phyloP scores from a whole-genome alignment of 176 grass and related monocot genomes.

The Otatea glauca region DNA sequence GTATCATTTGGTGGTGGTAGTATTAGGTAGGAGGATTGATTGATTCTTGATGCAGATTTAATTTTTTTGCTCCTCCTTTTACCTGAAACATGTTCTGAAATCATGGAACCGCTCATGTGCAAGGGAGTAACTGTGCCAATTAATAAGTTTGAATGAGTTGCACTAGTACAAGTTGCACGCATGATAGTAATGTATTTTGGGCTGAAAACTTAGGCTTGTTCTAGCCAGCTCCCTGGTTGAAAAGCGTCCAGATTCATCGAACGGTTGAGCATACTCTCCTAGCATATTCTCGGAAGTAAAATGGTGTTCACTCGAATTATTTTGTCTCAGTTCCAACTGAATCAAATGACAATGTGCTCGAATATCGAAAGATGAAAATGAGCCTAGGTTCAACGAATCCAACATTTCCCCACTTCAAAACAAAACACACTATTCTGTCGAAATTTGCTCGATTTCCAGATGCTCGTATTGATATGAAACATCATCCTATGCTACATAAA shows the following conservation, averaged over 20 bases:
- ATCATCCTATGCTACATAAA: not conserved
- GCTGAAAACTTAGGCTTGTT: not conserved
- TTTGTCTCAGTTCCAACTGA: not conserved
- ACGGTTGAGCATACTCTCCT: not conserved
- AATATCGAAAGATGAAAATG: not conserved
- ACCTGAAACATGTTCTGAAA: conserved; percentile 2
- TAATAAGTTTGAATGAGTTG: conserved; percentile 19
- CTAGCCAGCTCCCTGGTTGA: not conserved
- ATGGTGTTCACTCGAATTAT: not conserved
- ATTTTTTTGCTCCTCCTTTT: not conserved
- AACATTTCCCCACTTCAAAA: not conserved
- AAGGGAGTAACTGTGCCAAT: conserved; percentile 9
- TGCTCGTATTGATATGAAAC: not conserved
- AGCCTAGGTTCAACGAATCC: not conserved
- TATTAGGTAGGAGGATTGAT: conserved; percentile 14
- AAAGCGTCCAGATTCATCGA: conserved; percentile 33
- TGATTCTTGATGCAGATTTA: conserved; percentile 20
- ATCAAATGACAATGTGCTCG: not conserved
- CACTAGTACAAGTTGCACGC: not conserved
- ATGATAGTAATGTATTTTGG: not conserved
- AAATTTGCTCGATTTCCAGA: not conserved
- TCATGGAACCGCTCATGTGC: conserved; percentile 26
- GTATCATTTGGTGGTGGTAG: not conserved
- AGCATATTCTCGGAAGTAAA: not conserved
- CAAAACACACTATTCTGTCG: not conserved